These are phyloP conservation scores for Phytophthora sp. DNA, from an alignment of 352 stramenopile genomes.

Conservation along the genomic window DNA sequence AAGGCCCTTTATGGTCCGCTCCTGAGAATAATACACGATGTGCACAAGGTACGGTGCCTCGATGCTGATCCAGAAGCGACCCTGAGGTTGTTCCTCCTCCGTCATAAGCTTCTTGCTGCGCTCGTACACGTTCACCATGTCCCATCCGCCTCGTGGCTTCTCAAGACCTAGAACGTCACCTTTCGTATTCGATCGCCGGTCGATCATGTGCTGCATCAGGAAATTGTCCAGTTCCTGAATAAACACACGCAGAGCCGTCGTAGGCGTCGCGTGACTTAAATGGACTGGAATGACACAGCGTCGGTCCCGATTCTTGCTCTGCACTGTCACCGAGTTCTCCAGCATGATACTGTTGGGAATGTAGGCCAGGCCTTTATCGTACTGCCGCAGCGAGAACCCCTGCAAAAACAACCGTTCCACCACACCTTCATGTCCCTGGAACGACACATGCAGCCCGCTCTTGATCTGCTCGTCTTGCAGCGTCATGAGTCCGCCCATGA, in stretches of 20 bases:
- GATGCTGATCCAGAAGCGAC: slow-evolving; percentile 78
- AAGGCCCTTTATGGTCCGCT: slow-evolving; percentile 64
- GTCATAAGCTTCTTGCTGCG: slow-evolving; percentile 40
- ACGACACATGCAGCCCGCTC: slow-evolving; percentile 72
- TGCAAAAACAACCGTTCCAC: slow-evolving; percentile 85
- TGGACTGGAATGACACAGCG: slow-evolving; percentile 63
- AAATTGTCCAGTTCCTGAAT: slow-evolving; percentile 77
- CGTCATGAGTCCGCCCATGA: slow-evolving; percentile 81
- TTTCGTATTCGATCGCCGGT: slow-evolving; percentile 31
- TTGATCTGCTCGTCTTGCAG: slow-evolving; percentile 87
- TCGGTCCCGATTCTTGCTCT: slow-evolving; percentile 65
- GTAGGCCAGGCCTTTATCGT: slow-evolving; percentile 83
- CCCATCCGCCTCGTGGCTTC: slow-evolving; percentile 47
- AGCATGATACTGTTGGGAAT: slow-evolving; percentile 84
- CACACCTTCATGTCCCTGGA: slow-evolving; percentile 80
- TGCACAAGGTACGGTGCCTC: slow-evolving; percentile 72
- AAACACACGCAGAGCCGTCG: slow-evolving; percentile 58
- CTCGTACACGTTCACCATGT: slow-evolving; percentile 51
- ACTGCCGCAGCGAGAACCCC: slow-evolving; percentile 80
- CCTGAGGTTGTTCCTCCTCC: slow-evolving; percentile 32
- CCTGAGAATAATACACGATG: slow-evolving; percentile 78
- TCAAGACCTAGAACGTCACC: slow-evolving; percentile 60
- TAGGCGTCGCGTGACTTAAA: slow-evolving; percentile 58
- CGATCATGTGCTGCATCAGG: slow-evolving; percentile 45
- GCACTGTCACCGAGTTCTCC: slow-evolving; percentile 75